Conservation (phyloP, 768 basidiomycete genomes). For the Amanita muscaria region DNA sequence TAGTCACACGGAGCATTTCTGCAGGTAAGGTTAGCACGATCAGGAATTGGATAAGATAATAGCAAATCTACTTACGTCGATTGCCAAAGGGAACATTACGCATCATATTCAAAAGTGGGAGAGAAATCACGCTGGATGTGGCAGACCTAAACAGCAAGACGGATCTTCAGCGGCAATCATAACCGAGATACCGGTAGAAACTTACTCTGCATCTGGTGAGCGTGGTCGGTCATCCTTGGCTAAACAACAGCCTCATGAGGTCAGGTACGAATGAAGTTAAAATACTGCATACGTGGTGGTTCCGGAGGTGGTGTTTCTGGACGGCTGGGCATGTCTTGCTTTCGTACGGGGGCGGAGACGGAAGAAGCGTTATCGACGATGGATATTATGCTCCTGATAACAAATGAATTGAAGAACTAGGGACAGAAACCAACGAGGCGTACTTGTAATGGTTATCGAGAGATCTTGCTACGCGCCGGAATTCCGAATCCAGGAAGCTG, state of each 20-base stretch:
- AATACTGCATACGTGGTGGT: slow-evolving; percentile 5
- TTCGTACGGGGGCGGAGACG: neutral
- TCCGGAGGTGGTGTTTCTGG: slow-evolving; percentile 2
- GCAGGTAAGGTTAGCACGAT: slow-evolving; percentile 9
- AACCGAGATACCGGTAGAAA: slow-evolving; percentile 3
- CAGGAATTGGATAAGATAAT: slow-evolving; percentile 4
- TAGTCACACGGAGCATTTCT: slow-evolving; percentile 22
- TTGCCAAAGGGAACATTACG: slow-evolving; percentile 38
- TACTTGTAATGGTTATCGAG: slow-evolving; percentile 36
- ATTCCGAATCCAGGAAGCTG: slow-evolving; percentile 32
- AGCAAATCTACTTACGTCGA: slow-evolving; percentile 25
- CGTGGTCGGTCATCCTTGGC: neutral
- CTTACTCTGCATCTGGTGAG: slow-evolving; percentile 2
- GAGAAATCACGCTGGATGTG: slow-evolving; percentile 38
- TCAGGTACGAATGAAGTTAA: neutral
- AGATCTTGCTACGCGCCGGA: slow-evolving; percentile 29
- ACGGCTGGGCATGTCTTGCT: neutral
- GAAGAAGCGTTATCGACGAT: slow-evolving; percentile 1
- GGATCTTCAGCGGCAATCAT: slow-evolving; percentile 7
- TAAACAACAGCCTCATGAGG: neutral
- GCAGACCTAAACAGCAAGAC: slow-evolving; percentile 24
- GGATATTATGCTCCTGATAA: slow-evolving; percentile 11
- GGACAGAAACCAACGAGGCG: slow-evolving; percentile 22
- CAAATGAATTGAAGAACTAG: slow-evolving; percentile 5
- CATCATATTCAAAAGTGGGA: slow-evolving; percentile 39